These are phyloP conservation scores for Globisporangium barbulae DNA, from an alignment of 352 stramenopile species.

Conservation along the genomic window DNA sequence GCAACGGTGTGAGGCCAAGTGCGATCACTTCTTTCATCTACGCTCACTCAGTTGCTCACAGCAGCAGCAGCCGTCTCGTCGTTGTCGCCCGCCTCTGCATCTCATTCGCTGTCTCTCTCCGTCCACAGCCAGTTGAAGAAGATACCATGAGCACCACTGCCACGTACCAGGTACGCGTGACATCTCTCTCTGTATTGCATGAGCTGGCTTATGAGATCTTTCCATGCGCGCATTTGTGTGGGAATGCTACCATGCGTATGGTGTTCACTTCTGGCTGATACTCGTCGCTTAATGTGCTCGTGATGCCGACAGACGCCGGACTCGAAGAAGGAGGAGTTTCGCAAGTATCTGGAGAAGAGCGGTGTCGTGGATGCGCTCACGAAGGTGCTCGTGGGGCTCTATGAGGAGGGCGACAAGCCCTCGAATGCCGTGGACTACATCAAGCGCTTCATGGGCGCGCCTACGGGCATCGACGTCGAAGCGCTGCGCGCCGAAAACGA, in stretches of 20 bases:
- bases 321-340: slow-evolving; percentile 98
- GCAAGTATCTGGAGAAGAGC: slow-evolving; percentile 97
- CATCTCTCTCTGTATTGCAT: not conserved
- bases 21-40: no score
- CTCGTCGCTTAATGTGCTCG: not conserved
- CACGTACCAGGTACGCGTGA: slow-evolving; percentile 55
- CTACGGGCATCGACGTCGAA: slow-evolving; percentile 90
- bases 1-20: no score
- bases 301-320: slow-evolving; percentile 82
- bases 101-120: not conserved
- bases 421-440: slow-evolving; percentile 98
- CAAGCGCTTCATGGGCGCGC: slow-evolving; percentile 94
- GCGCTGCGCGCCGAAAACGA: slow-evolving; percentile 87
- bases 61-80: not conserved
- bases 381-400: slow-evolving; percentile 95
- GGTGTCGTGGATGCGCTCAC: slow-evolving; percentile 97
- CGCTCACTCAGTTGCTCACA: no score
- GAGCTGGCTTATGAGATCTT: not conserved
- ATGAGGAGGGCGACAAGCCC: slow-evolving; percentile 95
- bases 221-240: no score
- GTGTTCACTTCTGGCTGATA: not conserved
- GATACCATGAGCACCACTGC: slow-evolving; percentile 25
- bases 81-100: not conserved
- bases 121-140: not conserved
- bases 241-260: no score